Evolutionary conservation across 2,329 filamentous ascomycete species (phyloP).

Genomic region (Cyphellophora attinorum): DNA sequence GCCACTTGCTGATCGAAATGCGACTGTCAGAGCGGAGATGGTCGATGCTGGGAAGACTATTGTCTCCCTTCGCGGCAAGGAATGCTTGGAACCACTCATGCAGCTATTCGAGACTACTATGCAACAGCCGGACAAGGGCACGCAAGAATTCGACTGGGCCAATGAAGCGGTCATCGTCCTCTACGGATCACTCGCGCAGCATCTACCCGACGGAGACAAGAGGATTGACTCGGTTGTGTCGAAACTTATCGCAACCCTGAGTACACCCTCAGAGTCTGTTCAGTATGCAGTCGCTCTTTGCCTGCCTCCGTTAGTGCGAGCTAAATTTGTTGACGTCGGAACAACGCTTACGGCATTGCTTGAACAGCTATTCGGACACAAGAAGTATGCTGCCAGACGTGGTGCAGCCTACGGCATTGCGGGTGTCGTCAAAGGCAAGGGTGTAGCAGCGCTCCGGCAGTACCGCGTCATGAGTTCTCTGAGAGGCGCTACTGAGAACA

Average conservation of each 20-base stretch:
- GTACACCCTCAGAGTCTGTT: conserved; percentile 90
- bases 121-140: conserved; percentile 74
- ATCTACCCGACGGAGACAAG: conserved; percentile 73
- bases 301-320: conserved; percentile 77
- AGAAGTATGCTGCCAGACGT: conserved; percentile 84
- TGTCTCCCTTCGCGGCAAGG: conserved; percentile 71
- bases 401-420: conserved; percentile 92
- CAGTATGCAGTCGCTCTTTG: conserved; percentile 95
- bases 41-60: conserved; percentile 76
- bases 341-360: conserved; percentile 74
- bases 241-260: conserved; percentile 74
- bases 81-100: conserved; percentile 83
- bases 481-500: conserved; percentile 79
- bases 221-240: conserved; percentile 84
- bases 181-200: conserved; percentile 85
- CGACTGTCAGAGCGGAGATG: conserved; percentile 76
- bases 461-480: conserved; percentile 77
- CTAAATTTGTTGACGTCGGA: conserved; percentile 65
- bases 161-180: conserved; percentile 97
- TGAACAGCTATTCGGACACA: conserved; percentile 72
- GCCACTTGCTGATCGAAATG: conserved; percentile 74
- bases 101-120: conserved; percentile 79
- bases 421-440: conserved; percentile 80
- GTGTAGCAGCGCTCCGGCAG: conserved; percentile 71
- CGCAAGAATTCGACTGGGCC: conserved; percentile 73